Evolutionary conservation across 371 early-diverging fungal species (phyloP).

Genomic region (Rhizopus delemar): DNA sequence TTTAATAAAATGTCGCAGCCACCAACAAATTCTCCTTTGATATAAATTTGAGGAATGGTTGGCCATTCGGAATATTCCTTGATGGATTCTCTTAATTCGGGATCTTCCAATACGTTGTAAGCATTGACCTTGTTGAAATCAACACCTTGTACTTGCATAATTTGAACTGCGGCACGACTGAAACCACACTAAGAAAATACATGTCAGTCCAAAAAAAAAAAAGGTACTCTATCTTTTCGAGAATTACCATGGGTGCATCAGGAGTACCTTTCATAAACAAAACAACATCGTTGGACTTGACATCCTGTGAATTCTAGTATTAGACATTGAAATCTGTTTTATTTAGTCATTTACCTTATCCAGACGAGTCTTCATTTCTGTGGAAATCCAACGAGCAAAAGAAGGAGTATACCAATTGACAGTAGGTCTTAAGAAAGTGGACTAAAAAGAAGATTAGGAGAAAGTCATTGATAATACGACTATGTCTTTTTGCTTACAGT

Average conservation of each 20-base stretch:
- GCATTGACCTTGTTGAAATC: constrained; percentile 68
- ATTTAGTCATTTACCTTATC: constrained; percentile 43
- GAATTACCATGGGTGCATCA: constrained; percentile 64
- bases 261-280: constrained; percentile 98
- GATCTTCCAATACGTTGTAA: constrained; percentile 88
- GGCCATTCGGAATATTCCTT: constrained; percentile 97
- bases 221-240: background rate
- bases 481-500: constrained; percentile 30
- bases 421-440: constrained; percentile 42
- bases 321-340: background rate
- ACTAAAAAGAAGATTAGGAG: constrained; percentile 12
- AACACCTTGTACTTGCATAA: constrained; percentile 85
- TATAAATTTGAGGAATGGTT: constrained; percentile 97
- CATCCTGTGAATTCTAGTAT: constrained; percentile 48
- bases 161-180: constrained; percentile 88
- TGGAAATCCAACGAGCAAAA: constrained; percentile 81
- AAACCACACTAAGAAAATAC: constrained; percentile 78
- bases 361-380: constrained; percentile 67
- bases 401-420: constrained; percentile 27
- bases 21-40: constrained; percentile 96
- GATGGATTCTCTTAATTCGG: constrained; percentile 87
- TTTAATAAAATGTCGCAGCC: constrained; percentile 94
- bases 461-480: too few relatives aligned
- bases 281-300: constrained; percentile 71
- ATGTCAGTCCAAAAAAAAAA: background rate